Conservation (phyloP, 202 grass and related monocot genomes). For the Setaria italica region DNA sequence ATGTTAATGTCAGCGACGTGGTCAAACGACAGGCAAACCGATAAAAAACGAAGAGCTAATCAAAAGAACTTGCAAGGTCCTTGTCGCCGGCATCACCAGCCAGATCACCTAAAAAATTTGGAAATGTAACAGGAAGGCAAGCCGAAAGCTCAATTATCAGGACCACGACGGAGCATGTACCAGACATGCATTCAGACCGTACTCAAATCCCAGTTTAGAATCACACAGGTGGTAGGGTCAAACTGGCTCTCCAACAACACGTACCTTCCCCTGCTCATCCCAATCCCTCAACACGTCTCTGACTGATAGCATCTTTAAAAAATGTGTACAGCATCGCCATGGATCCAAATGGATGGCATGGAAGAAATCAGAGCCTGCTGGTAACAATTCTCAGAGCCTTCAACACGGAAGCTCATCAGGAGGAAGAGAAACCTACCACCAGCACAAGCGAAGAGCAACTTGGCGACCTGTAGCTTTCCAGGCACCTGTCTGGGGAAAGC, state of each 20-base stretch:
- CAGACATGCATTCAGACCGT: neutral
- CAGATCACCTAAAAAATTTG: neutral
- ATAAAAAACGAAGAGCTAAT: neutral
- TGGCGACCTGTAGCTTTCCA: neutral
- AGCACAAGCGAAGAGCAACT: slow-evolving; percentile 32
- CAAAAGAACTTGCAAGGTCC: neutral
- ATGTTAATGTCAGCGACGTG: neutral
- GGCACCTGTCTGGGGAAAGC: slow-evolving; percentile 32
- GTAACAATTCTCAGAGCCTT: neutral
- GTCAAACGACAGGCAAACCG: neutral
- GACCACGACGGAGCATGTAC: neutral
- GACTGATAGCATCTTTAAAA: neutral
- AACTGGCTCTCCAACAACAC: slow-evolving; percentile 14
- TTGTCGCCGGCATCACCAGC: neutral
- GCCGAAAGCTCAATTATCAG: slow-evolving; percentile 30
- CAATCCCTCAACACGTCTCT: slow-evolving; percentile 30
- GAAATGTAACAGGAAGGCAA: neutral
- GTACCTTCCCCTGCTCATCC: slow-evolving; percentile 1
- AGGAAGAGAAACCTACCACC: slow-evolving; percentile 1
- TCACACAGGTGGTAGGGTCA: slow-evolving; percentile 27
- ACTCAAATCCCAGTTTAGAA: neutral
- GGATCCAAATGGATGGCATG: slow-evolving; percentile 11
- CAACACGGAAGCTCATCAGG: slow-evolving; percentile 25
- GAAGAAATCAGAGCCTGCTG: neutral
- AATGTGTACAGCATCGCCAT: neutral